These are phyloP conservation scores for Sporothrix sp. DNA, from an alignment of 2,329 filamentous ascomycete species.

Conservation along the genomic window DNA sequence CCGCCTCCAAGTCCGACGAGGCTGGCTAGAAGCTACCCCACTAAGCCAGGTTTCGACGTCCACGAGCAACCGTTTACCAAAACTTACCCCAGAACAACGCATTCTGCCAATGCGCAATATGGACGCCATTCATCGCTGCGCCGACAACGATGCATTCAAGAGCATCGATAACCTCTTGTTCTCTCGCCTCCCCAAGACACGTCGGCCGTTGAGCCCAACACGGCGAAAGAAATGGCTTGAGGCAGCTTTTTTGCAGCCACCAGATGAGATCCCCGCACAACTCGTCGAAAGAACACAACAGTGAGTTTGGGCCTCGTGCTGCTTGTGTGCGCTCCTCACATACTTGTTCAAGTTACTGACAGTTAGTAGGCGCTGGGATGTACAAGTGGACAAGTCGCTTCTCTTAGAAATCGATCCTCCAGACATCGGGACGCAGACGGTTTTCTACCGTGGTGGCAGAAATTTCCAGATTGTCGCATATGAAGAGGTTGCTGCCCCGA, in stretches of 20 bases:
- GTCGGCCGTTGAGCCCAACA: constrained; percentile 23
- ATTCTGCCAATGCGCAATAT: constrained; percentile 13
- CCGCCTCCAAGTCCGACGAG: no score
- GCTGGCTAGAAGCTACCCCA: no score
- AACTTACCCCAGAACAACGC: no score
- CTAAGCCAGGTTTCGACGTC: no score
- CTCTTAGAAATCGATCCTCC: constrained; percentile 82
- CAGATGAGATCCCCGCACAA: constrained; percentile 64
- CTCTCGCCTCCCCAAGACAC: constrained; percentile 7
- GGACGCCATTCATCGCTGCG: constrained; percentile 10
- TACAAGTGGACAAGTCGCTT: constrained; percentile 67
- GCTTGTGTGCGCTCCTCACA: no score
- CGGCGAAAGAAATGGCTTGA: constrained; percentile 64
- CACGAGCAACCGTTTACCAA: no score
- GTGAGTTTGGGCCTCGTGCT: no score
- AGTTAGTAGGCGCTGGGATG: constrained; percentile 56
- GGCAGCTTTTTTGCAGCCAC: constrained; percentile 67
- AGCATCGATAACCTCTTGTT: constrained; percentile 16
- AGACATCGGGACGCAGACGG: constrained; percentile 87
- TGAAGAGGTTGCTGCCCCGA: constrained; percentile 84
- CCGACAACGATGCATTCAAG: neutral
- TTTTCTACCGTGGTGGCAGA: constrained; percentile 82
- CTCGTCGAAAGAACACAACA: constrained; percentile 89
- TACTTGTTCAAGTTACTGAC: no score
- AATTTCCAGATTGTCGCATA: constrained; percentile 91